Percentiles rank a stretch among this genome's conserved stretches.
These are phyloP conservation scores for Inga laurina DNA, from an alignment of 306 rosid genomes.

Conservation along the genomic window DNA sequence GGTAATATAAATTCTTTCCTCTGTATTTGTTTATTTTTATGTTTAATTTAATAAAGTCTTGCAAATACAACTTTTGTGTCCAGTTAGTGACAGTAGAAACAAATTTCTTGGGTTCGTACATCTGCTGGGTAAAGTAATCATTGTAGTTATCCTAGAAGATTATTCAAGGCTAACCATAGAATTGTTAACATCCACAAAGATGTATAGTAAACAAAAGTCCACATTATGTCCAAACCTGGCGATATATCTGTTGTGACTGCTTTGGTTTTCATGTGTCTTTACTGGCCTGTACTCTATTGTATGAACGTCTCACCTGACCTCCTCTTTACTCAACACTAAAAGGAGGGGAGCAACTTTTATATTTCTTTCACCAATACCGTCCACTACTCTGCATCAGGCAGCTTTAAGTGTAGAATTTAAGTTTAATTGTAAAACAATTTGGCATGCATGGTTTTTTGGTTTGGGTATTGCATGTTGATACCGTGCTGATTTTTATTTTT, in stretches of 20 bases:
- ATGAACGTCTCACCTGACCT: background rate
- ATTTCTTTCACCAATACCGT: constrained; percentile 6
- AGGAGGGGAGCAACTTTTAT: background rate
- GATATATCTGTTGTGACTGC: constrained; percentile 4
- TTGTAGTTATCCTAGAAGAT: background rate
- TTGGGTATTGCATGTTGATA: constrained; percentile 38
- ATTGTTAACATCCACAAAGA: background rate
- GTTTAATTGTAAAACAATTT: background rate
- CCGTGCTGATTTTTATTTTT: constrained; percentile 32
- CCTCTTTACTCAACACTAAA: background rate
- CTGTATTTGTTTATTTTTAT: background rate
- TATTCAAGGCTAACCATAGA: background rate
- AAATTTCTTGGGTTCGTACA: background rate
- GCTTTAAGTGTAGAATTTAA: constrained; percentile 12
- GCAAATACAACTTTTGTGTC: background rate
- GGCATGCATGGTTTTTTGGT: constrained; percentile 14
- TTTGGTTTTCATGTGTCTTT: constrained; percentile 7
- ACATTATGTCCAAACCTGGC: constrained; percentile 3
- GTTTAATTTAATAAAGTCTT: background rate
- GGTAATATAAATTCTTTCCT: background rate
- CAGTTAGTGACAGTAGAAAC: background rate
- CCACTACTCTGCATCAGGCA: constrained; percentile 10
- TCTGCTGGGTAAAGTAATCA: background rate
- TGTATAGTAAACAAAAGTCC: background rate
- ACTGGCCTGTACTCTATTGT: background rate